Base-by-base conservation (phyloP, 2,329 filamentous ascomycete species). In the Paraphaeosphaeria sporulosa region DNA sequence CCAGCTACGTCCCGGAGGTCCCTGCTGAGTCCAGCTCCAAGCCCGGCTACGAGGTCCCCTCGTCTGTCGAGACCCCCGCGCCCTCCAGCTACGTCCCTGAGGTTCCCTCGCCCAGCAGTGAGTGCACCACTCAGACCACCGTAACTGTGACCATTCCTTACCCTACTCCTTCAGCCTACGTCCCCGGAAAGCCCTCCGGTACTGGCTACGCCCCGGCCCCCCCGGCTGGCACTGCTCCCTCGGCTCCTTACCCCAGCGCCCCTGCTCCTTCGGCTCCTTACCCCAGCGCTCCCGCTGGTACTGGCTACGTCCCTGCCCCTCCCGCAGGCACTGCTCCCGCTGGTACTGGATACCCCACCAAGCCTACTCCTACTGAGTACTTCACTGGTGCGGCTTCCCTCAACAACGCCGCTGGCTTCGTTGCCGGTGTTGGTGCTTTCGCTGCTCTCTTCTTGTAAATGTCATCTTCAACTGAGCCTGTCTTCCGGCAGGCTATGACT, bases 371-470 rank as follows among this genome's bases (percentile, higher is more conserved):
- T 55, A 65, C 75, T 62, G 61, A 71, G 64, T 50, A 55, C 44
- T 79, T 77, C 76, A 75, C 74, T 55, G 76, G 76, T 58, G 76
- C 75, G 70, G 76, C 76, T 62, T 70, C 65, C 66, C 59, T 71
- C 55, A 67, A 75, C 66, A 73, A 77, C 71, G 71, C 68, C 58
- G 75, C 68, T 66, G 71, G 73, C 69, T 75, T 76, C 69, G 71
- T 77, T 65, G 76, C 76, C 55, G 76, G 75, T 75, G 67, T 78
- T 65, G 76, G 76, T 77, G 76, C 75, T 67, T 70, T 79, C 69
- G 76, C 76, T 63, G 76, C 76, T 74, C 68, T 79, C 68, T 78
- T 79, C 75, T 74, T 79, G 73, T 79, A 78, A 77, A 77, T 61
- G 73, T 76, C 75, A 76, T 73, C 57, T 66, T 67, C 68, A 73